A percentile compares a stretch with the other conserved stretches of the same genome.
phyloP scores from a whole-genome alignment of 2,329 filamentous ascomycete genomes.

The Aspergillus hortae region DNA sequence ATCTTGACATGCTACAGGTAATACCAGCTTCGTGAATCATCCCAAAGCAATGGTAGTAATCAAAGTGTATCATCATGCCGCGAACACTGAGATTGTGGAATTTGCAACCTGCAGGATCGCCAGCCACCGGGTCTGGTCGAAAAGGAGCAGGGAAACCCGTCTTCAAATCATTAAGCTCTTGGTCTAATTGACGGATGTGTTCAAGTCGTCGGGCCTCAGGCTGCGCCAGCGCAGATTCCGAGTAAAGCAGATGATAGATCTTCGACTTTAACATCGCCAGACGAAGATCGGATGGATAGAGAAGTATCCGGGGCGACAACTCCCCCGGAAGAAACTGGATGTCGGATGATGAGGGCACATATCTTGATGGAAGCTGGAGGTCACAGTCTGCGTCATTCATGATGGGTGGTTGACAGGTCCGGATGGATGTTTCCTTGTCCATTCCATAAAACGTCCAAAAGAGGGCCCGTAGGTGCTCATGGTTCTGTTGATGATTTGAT shows the following conservation, averaged over 20 bases:
- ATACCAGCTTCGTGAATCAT: slow-evolving; percentile 22
- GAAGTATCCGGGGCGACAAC: slow-evolving; percentile 14
- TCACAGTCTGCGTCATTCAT: slow-evolving; percentile 23
- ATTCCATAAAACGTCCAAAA: slow-evolving; percentile 25
- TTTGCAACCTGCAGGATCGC: slow-evolving; percentile 14
- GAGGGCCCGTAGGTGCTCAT: slow-evolving; percentile 17
- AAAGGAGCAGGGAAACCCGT: slow-evolving; percentile 15
- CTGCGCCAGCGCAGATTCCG: slow-evolving; percentile 6
- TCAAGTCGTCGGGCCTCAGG: slow-evolving; percentile 18
- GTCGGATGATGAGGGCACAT: slow-evolving; percentile 15
- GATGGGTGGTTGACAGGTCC: slow-evolving; percentile 17
- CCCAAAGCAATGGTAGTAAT: slow-evolving; percentile 23
- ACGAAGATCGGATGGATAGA: slow-evolving; percentile 23
- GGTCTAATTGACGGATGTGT: slow-evolving; percentile 23
- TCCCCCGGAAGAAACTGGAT: slow-evolving; percentile 17
- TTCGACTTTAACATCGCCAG: slow-evolving; percentile 21
- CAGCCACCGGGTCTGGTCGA: slow-evolving; percentile 16
- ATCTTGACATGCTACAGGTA: neutral
- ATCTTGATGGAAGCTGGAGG: slow-evolving; percentile 18
- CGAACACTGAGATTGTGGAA: slow-evolving; percentile 24
- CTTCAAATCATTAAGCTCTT: slow-evolving; percentile 19
- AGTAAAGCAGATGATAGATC: slow-evolving; percentile 21
- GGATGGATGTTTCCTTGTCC: slow-evolving; percentile 23
- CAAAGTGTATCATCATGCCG: slow-evolving; percentile 21
- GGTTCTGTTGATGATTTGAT: neutral